These are phyloP conservation scores for Russula sp. DNA, from an alignment of 768 basidiomycete species.

Conservation along the genomic window DNA sequence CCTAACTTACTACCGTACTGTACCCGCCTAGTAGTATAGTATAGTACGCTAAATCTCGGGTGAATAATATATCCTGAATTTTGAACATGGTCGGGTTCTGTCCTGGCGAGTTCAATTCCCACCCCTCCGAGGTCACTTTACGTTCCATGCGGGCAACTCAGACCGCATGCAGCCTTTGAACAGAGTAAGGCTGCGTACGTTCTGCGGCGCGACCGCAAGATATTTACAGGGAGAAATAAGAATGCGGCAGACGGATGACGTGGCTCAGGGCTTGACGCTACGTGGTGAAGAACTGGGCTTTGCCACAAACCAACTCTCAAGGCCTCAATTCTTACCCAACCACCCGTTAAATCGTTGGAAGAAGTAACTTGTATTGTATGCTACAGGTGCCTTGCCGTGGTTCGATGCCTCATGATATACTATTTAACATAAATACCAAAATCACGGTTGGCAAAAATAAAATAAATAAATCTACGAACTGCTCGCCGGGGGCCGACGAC, in stretches of 20 bases:
- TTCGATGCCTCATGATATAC: background rate
- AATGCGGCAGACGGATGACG: background rate
- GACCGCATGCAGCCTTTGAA: background rate
- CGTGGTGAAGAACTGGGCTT: background rate
- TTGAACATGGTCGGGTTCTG: constrained; percentile 5
- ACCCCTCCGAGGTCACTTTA: background rate
- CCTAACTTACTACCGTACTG: background rate
- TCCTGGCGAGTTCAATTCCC: background rate
- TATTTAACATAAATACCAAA: background rate
- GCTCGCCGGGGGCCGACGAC: background rate
- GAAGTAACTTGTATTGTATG: background rate
- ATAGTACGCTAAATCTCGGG: background rate
- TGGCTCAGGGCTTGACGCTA: background rate
- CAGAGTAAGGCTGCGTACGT: background rate
- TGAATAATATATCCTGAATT: constrained; percentile 5
- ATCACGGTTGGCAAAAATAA: background rate
- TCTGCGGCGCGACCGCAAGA: background rate
- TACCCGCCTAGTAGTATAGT: too few species aligned
- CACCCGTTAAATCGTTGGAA: background rate
- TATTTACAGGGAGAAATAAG: background rate
- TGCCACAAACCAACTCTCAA: background rate
- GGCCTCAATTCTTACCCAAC: background rate
- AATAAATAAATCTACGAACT: background rate
- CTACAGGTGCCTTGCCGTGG: background rate
- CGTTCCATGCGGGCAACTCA: background rate